Evolutionary conservation across 2,329 filamentous ascomycete species (phyloP), one percentile per base, ranked within the genome.

Genomic region (Coleophoma cylindrospora): DNA sequence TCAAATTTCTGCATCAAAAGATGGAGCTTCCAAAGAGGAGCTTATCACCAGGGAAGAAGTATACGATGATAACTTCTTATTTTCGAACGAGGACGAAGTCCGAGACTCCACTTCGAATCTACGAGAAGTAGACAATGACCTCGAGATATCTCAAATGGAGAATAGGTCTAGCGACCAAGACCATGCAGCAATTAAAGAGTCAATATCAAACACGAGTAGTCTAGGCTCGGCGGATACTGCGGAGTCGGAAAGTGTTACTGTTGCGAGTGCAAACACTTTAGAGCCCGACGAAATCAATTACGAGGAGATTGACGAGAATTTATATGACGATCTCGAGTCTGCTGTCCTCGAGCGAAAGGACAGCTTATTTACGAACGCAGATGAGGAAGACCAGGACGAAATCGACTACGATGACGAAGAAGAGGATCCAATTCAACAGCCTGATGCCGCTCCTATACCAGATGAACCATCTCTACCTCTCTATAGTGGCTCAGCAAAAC

Each of bases 341-440:
- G 22, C 22, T 9, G 37, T 44, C 17, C 17, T 21, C 11, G 15
- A 17, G 19, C 34, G 33, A 11, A 34, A 50, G 11, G 37, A 13
- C 22, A 17, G 19, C 14, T 14, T n/a, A 21, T 52, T 8, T 37
- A 44, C 15, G 56, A 13, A 14, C 7, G 56, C 14, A 34, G 37
- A 15, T 46, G 46, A n/a, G 48, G 64, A 19, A 47, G 59, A 40
- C 47, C 51, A 3, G 58, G 57, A 2, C 37, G 70, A 73, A 45
- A 68, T 68, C 22, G 68, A 67, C 40, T 69, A 70, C 44, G 67
- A 72, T 34, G 62, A 68, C 17, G 59, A 55, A 22, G 52, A 54
- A 19, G 47, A 53, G 21, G 41, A 32, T n/a, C 19, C 32, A 14
- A n/a, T 33, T 21, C 7, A 14, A 27, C n/a, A 2, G 15, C 19